Base-by-base conservation (phyloP, 768 basidiomycete species). In the Steccherinum ochraceum region DNA sequence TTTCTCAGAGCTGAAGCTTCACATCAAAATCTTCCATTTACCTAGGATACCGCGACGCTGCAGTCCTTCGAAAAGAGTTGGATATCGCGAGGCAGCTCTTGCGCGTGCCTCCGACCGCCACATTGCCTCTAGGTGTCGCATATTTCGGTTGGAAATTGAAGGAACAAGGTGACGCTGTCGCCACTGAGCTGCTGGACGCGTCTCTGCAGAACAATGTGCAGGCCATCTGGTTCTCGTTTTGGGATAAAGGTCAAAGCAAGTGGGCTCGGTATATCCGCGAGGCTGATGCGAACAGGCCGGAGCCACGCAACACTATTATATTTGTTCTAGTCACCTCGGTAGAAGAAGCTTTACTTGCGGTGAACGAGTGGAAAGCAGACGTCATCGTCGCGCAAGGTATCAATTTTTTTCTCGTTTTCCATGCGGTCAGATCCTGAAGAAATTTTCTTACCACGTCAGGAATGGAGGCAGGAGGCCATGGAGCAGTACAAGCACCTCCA, bases 381-480 rank as follows among this genome's bases (percentile, higher is more conserved):
- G 78, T 83, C 30, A 65, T 93, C 50, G 81, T 93, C 16, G 84
- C 79, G 2, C 90, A 93, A 80, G 88, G 90, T 86, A 57, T 27
- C 58, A 35, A 24, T 27, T 24, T 3, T 16, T n/a, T 12, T 16
- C 46, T 50, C 45, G 45, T 50, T 42, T 26, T n/a, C n/a, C n/a
- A n/a, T n/a, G n/a, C 18, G 45, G 19, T 43, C 49, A 42, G 21
- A 19, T 44, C 19, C 5, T 35, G 7, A 23, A 23, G 5, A 23
- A 35, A 24, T 27, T 24, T 3, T 16, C n/a, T 12, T 16, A 46
- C 5, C 20, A 51, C 16, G 46, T 40, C 60, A 91, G 89, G 89
- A 3, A 80, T 73, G 52, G 89, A 93, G 67, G 78, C 86, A 30
- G 90, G 90, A 3, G 90, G 90, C 24, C 90, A 93, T 65, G 89